These are phyloP conservation scores for Torulaspora maleeae DNA, from an alignment of 805 yeast genomes.

Conservation along the genomic window DNA sequence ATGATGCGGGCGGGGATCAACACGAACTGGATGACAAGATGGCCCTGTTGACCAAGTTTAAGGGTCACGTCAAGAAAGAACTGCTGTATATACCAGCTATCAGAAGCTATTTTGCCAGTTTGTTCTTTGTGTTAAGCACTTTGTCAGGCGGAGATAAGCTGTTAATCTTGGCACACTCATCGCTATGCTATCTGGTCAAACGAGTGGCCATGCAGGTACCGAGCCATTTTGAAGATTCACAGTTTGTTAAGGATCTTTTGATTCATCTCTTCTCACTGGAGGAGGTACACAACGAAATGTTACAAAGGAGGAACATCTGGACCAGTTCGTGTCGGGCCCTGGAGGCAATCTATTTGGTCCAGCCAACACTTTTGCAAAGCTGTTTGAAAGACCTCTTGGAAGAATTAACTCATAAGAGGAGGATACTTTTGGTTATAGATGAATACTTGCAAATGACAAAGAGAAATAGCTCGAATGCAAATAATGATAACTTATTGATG, in stretches of 20 bases:
- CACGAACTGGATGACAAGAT: conserved; percentile 18
- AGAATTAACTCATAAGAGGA: conserved; percentile 8
- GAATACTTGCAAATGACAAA: conserved; percentile 26
- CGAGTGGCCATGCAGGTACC: conserved; percentile 40
- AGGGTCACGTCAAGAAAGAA: conserved; percentile 37
- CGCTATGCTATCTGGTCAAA: conserved; percentile 43
- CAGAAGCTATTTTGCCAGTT: conserved; percentile 25
- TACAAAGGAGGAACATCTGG: conserved; percentile 30
- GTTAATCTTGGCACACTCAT: conserved; percentile 36
- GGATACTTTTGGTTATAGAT: conserved; percentile 22
- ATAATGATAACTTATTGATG: not conserved
- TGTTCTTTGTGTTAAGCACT: conserved; percentile 16
- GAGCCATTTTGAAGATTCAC: conserved; percentile 12
- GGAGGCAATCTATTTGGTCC: conserved; percentile 31
- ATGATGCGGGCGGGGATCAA: not conserved
- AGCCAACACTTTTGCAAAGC: conserved; percentile 16
- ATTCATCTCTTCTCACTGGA: conserved; percentile 12
- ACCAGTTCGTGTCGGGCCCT: conserved; percentile 29
- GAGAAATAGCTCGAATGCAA: conserved; percentile 32
- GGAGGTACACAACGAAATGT: conserved; percentile 6
- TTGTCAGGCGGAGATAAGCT: conserved; percentile 8
- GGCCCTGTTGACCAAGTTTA: conserved; percentile 25
- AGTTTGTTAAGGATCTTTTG: conserved; percentile 12
- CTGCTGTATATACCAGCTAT: conserved; percentile 25
- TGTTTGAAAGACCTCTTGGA: conserved; percentile 8